A percentile compares a stretch with the other conserved stretches of the same genome.
Evolutionary conservation across 306 rosid species (phyloP).

Genomic region (Corylus heterophylla): DNA sequence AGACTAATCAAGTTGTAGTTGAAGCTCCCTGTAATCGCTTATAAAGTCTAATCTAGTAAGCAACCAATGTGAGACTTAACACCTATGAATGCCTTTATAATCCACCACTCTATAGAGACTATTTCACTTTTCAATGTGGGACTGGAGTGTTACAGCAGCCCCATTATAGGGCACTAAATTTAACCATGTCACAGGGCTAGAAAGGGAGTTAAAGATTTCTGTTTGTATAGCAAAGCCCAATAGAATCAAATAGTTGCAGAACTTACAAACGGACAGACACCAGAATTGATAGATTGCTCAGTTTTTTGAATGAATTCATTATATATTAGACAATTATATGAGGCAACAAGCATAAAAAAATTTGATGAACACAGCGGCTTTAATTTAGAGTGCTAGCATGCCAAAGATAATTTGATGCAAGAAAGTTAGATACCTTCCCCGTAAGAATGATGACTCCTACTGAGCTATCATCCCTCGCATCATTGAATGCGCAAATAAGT

Average conservation of each 20-base stretch:
- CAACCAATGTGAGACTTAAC: no score
- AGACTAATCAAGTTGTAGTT: no score
- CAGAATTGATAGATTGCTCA: neutral
- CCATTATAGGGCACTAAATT: neutral
- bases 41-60: no score
- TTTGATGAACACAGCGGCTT: neutral
- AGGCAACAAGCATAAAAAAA: neutral
- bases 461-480: conserved; percentile 74
- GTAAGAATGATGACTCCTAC: conserved; percentile 84
- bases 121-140: no score
- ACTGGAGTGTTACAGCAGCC: no score
- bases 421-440: conserved; percentile 49
- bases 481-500: conserved; percentile 70
- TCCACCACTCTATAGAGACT: no score
- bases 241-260: neutral
- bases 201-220: neutral
- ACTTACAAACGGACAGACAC: neutral
- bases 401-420: neutral
- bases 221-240: neutral
- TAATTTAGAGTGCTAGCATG: neutral
- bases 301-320: neutral
- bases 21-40: no score
- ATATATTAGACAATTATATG: neutral
- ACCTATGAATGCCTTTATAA: no score
- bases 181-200: neutral